Base-by-base conservation (phyloP, 1,284 basidiomycete genomes). In the Psilocybe mexicana region DNA sequence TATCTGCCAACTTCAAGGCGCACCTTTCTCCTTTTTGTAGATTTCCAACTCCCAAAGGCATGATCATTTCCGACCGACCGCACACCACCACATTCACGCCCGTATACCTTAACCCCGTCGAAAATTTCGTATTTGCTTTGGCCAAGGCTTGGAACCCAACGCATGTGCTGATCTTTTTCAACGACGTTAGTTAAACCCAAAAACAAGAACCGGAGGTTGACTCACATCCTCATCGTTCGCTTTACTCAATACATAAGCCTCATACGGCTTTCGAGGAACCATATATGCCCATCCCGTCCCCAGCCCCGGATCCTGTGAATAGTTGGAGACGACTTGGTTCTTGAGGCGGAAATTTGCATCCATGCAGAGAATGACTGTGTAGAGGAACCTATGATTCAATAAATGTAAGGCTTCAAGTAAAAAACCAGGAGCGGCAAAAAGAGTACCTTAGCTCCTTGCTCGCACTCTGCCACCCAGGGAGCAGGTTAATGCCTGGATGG, bases 401-500 rank as follows among this genome's bases (percentile, higher is more conserved):
- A 2, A 49, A 25, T 14, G 18, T 4, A 6, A 28, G 24, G 30
- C 25, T 28, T n/a, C 40, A 43, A 6, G 12, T 6, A 6, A 43
- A 43, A 23, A 43, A 6, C 11, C 5, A n/a, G 5, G 5, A 43
- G 5, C 4, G 40, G 8, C 30, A 43, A 43, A 14, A 48, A 48
- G n/a, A 49, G 2, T 23, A 61, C 60, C 33, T 35, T 26, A 18
- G 3, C 23, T 56, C 57, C n/a, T 48, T 26, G 2, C 53, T 47
- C 7, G 53, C 61, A 7, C 55, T 43, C 35, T 62, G 43, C 70
- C 66, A 69, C 26, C 58, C 61, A 28, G 54, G 49, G 2, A 65
- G 65, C 2, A 72, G 53, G 48, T 73, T 74, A 4, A 61, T 59
- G 2, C 65, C 65, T 0, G 67, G 67, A 14, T 68, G 66, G 1